Evolutionary conservation across 2,329 filamentous ascomycete species (phyloP).

Genomic region (Amylocarpus encephaloides): DNA sequence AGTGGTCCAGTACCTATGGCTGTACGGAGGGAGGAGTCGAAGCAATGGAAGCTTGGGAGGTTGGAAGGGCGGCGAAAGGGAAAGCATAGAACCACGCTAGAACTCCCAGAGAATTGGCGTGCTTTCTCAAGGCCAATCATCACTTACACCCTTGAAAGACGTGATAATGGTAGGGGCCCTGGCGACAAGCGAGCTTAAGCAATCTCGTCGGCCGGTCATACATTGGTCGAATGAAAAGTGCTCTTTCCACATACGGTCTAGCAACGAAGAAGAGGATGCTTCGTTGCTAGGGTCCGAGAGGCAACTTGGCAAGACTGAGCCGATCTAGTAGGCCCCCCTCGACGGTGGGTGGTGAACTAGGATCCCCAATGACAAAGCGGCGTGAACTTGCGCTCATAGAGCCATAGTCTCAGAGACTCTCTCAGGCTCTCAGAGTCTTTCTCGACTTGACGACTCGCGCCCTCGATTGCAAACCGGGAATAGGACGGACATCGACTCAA

Average conservation of each 20-base stretch:
- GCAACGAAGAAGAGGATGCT: neutral
- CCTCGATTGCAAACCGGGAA: too few relatives aligned
- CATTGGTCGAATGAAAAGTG: neutral
- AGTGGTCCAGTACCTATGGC: too few relatives aligned
- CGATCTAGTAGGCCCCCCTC: neutral
- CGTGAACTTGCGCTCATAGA: neutral
- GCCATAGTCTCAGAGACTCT: neutral
- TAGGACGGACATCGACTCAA: too few relatives aligned
- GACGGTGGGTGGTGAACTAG: neutral
- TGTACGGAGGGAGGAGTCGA: neutral
- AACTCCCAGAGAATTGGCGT: neutral
- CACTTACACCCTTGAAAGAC: neutral
- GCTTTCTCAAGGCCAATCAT: neutral
- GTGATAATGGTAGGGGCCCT: too few relatives aligned
- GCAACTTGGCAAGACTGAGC: too few relatives aligned
- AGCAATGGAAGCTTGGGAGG: neutral
- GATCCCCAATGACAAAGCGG: neutral
- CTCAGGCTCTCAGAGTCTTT: neutral
- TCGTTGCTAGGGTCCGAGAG: neutral
- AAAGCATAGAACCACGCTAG: slow-evolving; percentile 3
- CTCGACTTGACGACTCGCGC: neutral
- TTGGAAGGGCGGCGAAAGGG: neutral
- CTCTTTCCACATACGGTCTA: neutral
- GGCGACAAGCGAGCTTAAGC: neutral
- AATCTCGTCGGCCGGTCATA: neutral